A percentile compares a stretch with the other conserved stretches of the same genome.
phyloP scores from a whole-genome alignment of 1,284 basidiomycete genomes.

The Amylostereum areolatum region DNA sequence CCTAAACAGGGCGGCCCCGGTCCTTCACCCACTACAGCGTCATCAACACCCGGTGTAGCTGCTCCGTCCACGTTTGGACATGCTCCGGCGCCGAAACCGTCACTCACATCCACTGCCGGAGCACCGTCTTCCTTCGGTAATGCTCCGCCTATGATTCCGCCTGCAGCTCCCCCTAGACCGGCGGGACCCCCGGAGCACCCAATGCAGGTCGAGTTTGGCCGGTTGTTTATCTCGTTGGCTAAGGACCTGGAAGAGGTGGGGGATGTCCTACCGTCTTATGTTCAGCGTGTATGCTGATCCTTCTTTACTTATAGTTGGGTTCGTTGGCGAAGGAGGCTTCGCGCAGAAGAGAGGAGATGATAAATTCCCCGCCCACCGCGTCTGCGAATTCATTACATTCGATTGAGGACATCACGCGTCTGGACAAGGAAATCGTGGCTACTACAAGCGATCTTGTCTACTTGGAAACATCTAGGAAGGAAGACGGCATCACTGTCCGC shows the following conservation, averaged over 20 bases:
- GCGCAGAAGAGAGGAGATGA: constrained; percentile 5
- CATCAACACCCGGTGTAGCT: too few relatives aligned
- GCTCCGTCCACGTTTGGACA: too few relatives aligned
- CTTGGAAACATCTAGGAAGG: constrained; percentile 37
- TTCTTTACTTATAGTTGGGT: constrained; percentile 32
- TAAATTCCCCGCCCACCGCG: not conserved
- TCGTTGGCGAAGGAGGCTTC: constrained; percentile 27
- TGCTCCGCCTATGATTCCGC: constrained; percentile 10
- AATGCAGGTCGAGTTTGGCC: constrained; percentile 54
- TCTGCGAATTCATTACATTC: not conserved
- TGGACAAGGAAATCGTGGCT: constrained; percentile 41
- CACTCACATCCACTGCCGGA: constrained; percentile 2
- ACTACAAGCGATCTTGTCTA: constrained; percentile 47
- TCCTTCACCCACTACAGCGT: too few relatives aligned
- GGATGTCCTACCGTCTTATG: constrained; percentile 5
- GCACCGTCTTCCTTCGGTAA: constrained; percentile 16
- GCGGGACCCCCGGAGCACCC: constrained; percentile 35
- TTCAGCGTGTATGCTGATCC: constrained; percentile 5
- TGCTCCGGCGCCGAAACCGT: too few relatives aligned
- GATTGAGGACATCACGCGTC: constrained; percentile 23
- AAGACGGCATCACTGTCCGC: constrained; percentile 35
- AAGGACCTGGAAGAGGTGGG: constrained; percentile 52
- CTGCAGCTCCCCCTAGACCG: constrained; percentile 12
- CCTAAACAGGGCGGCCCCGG: too few relatives aligned
- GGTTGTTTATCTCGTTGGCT: constrained; percentile 35